A percentile compares a stretch with the other conserved stretches of the same genome.
Conservation (phyloP, 768 basidiomycete genomes). For the Cyathus striatus region DNA sequence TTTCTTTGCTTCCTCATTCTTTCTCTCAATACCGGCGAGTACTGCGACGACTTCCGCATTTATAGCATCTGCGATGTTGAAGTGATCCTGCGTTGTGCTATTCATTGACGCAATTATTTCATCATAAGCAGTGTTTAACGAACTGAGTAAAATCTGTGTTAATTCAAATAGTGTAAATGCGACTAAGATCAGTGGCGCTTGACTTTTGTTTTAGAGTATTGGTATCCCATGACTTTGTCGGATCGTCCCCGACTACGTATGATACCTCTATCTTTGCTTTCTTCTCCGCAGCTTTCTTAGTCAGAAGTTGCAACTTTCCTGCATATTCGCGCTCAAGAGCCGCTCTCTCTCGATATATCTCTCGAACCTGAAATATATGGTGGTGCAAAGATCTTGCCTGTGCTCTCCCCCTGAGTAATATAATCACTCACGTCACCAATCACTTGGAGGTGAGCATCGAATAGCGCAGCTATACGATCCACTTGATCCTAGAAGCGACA, state of each 20-base stretch:
- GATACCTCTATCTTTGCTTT: conserved; percentile 51
- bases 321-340: conserved; percentile 79
- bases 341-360: conserved; percentile 62
- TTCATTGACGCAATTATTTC: conserved; percentile 59
- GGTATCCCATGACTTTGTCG: conserved; percentile 57
- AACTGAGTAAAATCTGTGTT: conserved; percentile 35
- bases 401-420: no score
- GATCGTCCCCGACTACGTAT: conserved; percentile 63
- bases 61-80: conserved; percentile 58
- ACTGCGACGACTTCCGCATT: conserved; percentile 58
- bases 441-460: conserved; percentile 62
- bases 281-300: conserved; percentile 67
- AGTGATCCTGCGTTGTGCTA: conserved; percentile 63
- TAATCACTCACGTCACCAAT: conserved; percentile 51
- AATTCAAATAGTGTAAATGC: no score
- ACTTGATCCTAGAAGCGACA: conserved; percentile 58
- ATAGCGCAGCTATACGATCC: conserved; percentile 50
- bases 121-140: conserved; percentile 66
- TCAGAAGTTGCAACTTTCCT: conserved; percentile 57
- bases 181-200: not conserved
- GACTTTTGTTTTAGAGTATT: conserved; percentile 53
- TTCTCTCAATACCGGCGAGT: conserved; percentile 53
- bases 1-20: conserved; percentile 63
- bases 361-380: conserved; percentile 49
- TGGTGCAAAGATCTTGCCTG: not conserved